A percentile compares a stretch with the other conserved stretches of the same genome.
Evolutionary conservation across 177 flowering plant species (phyloP).

Genomic region (Vitis hybrid): DNA sequence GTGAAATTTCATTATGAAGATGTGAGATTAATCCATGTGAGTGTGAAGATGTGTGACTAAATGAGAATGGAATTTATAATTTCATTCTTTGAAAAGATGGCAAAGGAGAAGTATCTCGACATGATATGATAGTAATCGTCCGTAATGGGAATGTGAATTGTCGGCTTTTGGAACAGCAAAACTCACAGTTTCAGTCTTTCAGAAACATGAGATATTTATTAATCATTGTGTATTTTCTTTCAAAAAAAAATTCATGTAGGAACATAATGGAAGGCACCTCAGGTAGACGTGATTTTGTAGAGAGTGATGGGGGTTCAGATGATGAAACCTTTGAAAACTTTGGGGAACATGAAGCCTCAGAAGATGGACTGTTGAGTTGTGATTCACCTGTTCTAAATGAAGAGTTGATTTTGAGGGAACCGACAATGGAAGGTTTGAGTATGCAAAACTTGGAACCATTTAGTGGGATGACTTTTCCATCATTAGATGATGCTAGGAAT

Average conservation of each 20-base stretch:
- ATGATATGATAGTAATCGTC: no score
- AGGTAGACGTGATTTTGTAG: constrained; percentile 7
- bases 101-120: no score
- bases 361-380: constrained; percentile 11
- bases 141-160: no score
- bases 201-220: no score
- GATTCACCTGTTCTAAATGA: neutral
- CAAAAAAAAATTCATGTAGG: neutral
- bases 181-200: no score
- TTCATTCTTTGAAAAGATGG: no score
- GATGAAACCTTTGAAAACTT: constrained; percentile 14
- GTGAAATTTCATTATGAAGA: no score
- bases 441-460: constrained; percentile 13
- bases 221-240: no score
- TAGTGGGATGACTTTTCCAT: constrained; percentile 23
- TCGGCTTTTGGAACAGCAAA: no score
- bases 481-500: constrained; percentile 28
- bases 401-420: constrained; percentile 4
- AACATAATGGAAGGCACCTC: constrained; percentile 8
- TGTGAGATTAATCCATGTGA: no score
- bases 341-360: constrained; percentile 9
- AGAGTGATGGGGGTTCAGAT: constrained; percentile 10
- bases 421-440: neutral
- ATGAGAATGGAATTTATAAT: no score
- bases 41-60: no score